Conservation (phyloP, 2,329 filamentous ascomycete species). For the Ophiognomonia clavigignenti-juglandacearum region DNA sequence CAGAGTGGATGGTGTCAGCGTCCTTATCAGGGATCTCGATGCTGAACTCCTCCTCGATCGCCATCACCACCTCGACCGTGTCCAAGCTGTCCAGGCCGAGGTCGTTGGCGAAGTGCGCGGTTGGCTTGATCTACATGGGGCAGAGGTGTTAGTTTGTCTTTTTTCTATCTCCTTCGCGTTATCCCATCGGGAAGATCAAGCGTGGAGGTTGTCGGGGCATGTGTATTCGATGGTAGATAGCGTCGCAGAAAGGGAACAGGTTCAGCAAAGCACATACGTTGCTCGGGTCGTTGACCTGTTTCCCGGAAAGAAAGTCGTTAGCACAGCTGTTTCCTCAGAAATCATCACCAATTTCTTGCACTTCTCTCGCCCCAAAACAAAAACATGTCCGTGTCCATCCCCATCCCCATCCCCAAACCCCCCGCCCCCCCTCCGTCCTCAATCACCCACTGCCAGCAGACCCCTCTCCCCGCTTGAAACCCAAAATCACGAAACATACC, state of each 20-base stretch:
- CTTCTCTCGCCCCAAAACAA: too few relatives aligned
- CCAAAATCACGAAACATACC: slow-evolving; percentile 46
- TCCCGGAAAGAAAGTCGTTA: slow-evolving; percentile 20
- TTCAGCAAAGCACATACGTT: slow-evolving; percentile 46
- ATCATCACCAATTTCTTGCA: too few relatives aligned
- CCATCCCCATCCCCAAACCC: too few relatives aligned
- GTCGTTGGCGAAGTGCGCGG: slow-evolving; percentile 93
- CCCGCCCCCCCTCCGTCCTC: too few relatives aligned
- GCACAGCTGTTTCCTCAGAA: slow-evolving; percentile 10
- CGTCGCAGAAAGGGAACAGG: neutral
- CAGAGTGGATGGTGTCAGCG: slow-evolving; percentile 87
- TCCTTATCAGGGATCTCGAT: slow-evolving; percentile 99
- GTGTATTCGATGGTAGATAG: neutral
- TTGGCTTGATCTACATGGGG: slow-evolving; percentile 64
- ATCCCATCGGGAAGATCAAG: too few relatives aligned
- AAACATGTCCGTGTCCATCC: too few relatives aligned
- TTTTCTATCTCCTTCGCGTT: too few relatives aligned
- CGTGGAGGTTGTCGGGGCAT: too few relatives aligned
- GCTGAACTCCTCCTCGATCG: slow-evolving; percentile 85
- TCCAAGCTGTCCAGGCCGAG: slow-evolving; percentile 95
- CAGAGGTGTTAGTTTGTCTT: slow-evolving; percentile 3
- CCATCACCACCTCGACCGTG: slow-evolving; percentile 99
- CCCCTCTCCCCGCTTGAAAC: too few relatives aligned
- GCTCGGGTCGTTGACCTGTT: slow-evolving; percentile 62
- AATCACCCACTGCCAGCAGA: too few relatives aligned